A percentile compares a stretch with the other conserved stretches of the same genome.
phyloP scores from a whole-genome alignment of 2,329 filamentous ascomycete genomes.

The Rutstroemia sydowiana region DNA sequence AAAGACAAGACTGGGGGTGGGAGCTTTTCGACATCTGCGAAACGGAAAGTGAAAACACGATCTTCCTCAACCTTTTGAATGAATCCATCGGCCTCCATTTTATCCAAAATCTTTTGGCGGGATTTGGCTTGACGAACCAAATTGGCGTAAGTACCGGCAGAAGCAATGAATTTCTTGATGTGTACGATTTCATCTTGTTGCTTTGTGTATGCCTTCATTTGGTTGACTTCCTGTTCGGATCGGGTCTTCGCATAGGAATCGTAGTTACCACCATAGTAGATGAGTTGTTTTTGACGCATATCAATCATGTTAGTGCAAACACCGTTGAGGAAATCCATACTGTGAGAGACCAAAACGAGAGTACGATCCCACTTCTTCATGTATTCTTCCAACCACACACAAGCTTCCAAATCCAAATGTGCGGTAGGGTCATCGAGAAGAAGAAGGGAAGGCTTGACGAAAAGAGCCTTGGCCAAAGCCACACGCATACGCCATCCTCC shows the following conservation, averaged over 20 bases:
- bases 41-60: slow-evolving; percentile 92
- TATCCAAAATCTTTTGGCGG: slow-evolving; percentile 98
- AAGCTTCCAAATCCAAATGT: slow-evolving; percentile 98
- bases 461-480: slow-evolving; percentile 91
- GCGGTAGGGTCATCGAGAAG: slow-evolving; percentile 97
- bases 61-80: slow-evolving; percentile 85
- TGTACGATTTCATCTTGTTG: slow-evolving; percentile 98
- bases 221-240: slow-evolving; percentile 89
- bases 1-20: slow-evolving; percentile 94
- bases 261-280: slow-evolving; percentile 99
- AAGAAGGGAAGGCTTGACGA: slow-evolving; percentile 93
- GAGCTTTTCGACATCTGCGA: slow-evolving; percentile 98
- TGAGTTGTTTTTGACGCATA: slow-evolving; percentile 80
- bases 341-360: slow-evolving; percentile 92
- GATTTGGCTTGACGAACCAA: slow-evolving; percentile 98
- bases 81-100: slow-evolving; percentile 99
- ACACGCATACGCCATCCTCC: slow-evolving; percentile 99
- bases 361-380: slow-evolving; percentile 99
- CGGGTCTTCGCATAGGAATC: slow-evolving; percentile 96
- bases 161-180: slow-evolving; percentile 99
- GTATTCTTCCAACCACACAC: slow-evolving; percentile 99
- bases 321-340: slow-evolving; percentile 98
- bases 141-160: slow-evolving; percentile 99
- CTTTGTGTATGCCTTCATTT: slow-evolving; percentile 98
- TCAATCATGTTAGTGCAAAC: slow-evolving; percentile 98